A percentile compares a stretch with the other conserved stretches of the same genome.
Evolutionary conservation across 139 green algal genomes (phyloP).

Genomic region (Chlorella sp.): DNA sequence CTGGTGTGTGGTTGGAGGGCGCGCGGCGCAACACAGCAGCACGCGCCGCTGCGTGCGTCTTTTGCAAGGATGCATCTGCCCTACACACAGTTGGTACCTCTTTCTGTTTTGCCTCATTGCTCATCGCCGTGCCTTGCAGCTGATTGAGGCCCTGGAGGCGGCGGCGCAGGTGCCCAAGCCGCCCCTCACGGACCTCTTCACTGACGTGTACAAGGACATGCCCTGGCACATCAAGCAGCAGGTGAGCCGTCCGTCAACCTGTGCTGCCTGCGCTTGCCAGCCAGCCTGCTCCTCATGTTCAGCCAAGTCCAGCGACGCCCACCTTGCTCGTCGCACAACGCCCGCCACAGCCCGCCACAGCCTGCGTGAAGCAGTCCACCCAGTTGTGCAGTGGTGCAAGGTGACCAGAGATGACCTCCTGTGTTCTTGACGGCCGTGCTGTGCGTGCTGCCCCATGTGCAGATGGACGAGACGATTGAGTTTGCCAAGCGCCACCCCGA

Average conservation of each 20-base stretch:
- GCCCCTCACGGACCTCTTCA: conserved; percentile 59
- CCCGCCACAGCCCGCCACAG: no score
- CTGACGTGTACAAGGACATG: conserved; percentile 73
- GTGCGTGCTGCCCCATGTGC: no score
- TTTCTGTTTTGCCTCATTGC: not conserved
- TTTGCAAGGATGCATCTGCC: not conserved
- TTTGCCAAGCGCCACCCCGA: conserved; percentile 41
- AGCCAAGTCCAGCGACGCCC: no score
- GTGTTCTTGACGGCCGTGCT: no score
- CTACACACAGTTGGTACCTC: not conserved
- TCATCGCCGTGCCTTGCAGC: conserved; percentile 26
- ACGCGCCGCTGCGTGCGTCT: not conserved
- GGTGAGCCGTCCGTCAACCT: not conserved
- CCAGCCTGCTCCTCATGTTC: not conserved
- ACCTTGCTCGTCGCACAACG: no score
- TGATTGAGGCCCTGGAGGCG: conserved; percentile 51
- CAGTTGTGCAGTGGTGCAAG: not conserved
- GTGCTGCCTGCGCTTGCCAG: not conserved
- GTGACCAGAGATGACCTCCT: no score
- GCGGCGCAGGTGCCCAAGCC: conserved; percentile 57
- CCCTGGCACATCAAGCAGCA: conserved; percentile 66
- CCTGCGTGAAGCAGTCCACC: no score
- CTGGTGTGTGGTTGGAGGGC: no score
- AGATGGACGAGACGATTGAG: conserved; percentile 37
- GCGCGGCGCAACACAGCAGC: no score